phyloP scores from a whole-genome alignment of 805 yeast species.

The Yamadazyma laniorum region DNA sequence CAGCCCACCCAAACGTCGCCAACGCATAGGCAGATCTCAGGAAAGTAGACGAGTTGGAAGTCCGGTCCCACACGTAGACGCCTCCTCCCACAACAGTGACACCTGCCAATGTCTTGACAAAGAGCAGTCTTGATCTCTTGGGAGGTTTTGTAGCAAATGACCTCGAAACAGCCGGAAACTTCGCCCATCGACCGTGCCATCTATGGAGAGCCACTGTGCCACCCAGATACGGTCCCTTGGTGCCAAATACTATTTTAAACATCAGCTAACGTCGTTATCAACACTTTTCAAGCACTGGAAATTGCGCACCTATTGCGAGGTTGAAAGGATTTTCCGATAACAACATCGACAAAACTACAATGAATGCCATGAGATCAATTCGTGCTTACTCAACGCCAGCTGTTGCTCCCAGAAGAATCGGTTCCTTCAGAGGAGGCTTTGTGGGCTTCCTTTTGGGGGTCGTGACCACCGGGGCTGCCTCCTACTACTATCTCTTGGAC shows the following conservation, averaged over 20 bases:
- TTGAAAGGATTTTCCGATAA: too few species aligned
- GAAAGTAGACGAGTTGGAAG: conserved; percentile 44
- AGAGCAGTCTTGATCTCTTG: background rate
- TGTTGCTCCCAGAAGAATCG: conserved; percentile 32
- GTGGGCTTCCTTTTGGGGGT: conserved; percentile 81
- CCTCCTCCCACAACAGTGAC: conserved; percentile 1
- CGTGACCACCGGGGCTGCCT: conserved; percentile 67
- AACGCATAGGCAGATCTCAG: conserved; percentile 54
- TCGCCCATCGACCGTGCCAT: too few species aligned
- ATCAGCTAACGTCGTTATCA: too few species aligned
- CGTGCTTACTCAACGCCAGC: conserved; percentile 32
- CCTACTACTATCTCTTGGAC: conserved; percentile 76
- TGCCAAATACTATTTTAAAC: too few species aligned
- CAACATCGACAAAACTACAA: too few species aligned
- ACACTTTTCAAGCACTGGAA: too few species aligned
- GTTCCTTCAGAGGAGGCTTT: conserved; percentile 49
- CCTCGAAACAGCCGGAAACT: too few species aligned
- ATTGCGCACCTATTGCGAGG: too few species aligned
- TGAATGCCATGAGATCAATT: conserved; percentile 13
- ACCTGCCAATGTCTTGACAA: background rate
- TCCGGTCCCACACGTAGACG: conserved; percentile 10
- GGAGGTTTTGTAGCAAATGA: background rate
- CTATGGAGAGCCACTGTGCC: too few species aligned
- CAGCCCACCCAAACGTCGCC: conserved; percentile 47
- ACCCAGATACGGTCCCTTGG: too few species aligned